Percentiles rank a stretch among this genome's conserved stretches.
Evolutionary conservation across 768 basidiomycete genomes (phyloP).

Genomic region (Asterophora parasitica): DNA sequence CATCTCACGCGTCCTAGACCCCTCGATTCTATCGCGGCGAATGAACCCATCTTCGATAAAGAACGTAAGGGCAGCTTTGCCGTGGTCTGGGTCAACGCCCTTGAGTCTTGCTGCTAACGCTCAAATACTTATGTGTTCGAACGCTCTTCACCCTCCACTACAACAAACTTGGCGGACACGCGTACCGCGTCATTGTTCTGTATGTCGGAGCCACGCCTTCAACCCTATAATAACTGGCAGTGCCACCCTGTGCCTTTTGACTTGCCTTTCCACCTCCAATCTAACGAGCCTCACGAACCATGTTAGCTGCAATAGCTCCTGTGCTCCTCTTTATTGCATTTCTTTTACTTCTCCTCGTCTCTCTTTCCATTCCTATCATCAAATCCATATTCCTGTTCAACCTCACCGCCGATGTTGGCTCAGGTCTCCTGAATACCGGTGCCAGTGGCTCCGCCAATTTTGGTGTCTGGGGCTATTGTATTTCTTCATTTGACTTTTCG

Average conservation of each 20-base stretch:
- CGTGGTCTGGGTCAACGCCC: not conserved
- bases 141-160: too few relatives aligned
- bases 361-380: conserved; percentile 59
- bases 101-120: not conserved
- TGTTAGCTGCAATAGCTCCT: conserved; percentile 31
- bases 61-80: conserved; percentile 7
- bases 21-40: conserved; percentile 2
- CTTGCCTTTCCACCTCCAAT: not conserved
- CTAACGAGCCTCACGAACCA: conserved; percentile 8
- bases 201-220: conserved; percentile 9
- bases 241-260: not conserved
- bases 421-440: conserved; percentile 29
- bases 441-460: conserved; percentile 39
- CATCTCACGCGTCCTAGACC: conserved; percentile 11
- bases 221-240: not conserved
- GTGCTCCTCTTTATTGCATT: conserved; percentile 48
- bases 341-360: conserved; percentile 56
- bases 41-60: conserved; percentile 3
- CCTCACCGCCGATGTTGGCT: conserved; percentile 32
- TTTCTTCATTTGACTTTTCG: conserved; percentile 41
- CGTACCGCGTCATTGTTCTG: conserved; percentile 18
- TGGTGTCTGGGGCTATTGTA: conserved; percentile 65
- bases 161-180: not conserved
- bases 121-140: too few relatives aligned
- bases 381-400: conserved; percentile 50